Percentiles rank a stretch among this genome's conserved stretches.
Conservation (phyloP, 768 basidiomycete species). For the Neoboletus brunneissimus region DNA sequence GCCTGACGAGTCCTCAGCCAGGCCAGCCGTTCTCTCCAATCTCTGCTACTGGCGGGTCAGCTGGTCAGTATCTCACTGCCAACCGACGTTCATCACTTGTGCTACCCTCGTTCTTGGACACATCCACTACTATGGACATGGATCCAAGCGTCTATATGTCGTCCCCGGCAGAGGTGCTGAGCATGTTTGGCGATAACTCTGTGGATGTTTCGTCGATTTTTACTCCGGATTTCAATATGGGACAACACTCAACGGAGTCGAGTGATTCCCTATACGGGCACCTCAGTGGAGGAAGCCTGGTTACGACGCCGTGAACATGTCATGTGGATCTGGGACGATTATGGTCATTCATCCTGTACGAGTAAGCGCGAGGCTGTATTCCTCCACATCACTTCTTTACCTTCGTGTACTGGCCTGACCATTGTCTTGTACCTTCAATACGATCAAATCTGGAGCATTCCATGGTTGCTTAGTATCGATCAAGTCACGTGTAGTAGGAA, state of each 20-base stretch:
- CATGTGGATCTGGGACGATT: background rate
- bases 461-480: background rate
- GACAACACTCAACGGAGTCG: conserved; percentile 25
- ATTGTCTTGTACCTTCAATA: background rate
- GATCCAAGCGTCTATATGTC: conserved; percentile 54
- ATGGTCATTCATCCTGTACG: conserved; percentile 14
- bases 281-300: conserved; percentile 20
- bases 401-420: conserved; percentile 10
- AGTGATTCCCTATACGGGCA: conserved; percentile 30
- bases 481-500: too few species aligned
- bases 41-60: conserved; percentile 10
- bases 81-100: conserved; percentile 24
- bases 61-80: conserved; percentile 25
- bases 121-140: conserved; percentile 42
- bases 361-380: conserved; percentile 10
- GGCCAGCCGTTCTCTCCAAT: conserved; percentile 23
- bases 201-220: conserved; percentile 39
- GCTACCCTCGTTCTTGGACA: conserved; percentile 29
- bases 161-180: conserved; percentile 55
- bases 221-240: conserved; percentile 29
- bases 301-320: conserved; percentile 26
- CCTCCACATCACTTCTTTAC: background rate
- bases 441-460: background rate
- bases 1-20: conserved; percentile 26
- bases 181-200: conserved; percentile 48